A percentile compares a stretch with the other conserved stretches of the same genome.
Evolutionary conservation across 2,329 filamentous ascomycete species (phyloP).

Genomic region (Colletotrichum tropicicola): DNA sequence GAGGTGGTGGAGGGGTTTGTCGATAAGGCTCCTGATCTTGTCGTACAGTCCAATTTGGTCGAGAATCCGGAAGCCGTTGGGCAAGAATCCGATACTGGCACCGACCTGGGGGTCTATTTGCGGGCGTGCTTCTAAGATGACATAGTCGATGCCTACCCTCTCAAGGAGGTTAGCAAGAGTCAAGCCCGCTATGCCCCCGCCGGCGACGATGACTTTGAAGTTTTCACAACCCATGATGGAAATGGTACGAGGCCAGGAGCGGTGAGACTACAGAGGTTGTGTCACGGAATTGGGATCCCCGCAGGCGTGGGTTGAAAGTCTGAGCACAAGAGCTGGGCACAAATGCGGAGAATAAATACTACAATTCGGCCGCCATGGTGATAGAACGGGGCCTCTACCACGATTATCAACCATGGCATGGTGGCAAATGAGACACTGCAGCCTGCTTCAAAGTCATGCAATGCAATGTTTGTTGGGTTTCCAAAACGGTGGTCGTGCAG

Average conservation of each 20-base stretch:
- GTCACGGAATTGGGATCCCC: no score
- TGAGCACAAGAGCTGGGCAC: no score
- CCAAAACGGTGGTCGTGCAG: no score
- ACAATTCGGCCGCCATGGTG: no score
- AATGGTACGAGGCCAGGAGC: background rate
- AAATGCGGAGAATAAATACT: no score
- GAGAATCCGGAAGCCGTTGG: constrained; percentile 53
- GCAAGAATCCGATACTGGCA: constrained; percentile 53
- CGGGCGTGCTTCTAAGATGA: constrained; percentile 53
- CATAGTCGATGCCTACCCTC: constrained; percentile 53
- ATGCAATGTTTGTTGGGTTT: no score
- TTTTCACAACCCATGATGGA: background rate
- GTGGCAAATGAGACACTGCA: no score
- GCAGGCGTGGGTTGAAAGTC: no score
- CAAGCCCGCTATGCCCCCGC: constrained; percentile 18
- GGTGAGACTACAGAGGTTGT: no score
- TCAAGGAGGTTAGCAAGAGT: constrained; percentile 47
- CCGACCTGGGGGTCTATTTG: constrained; percentile 55
- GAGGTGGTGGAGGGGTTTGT: background rate
- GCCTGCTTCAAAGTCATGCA: no score
- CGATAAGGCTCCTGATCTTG: background rate
- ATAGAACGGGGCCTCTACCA: no score
- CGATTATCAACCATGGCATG: no score
- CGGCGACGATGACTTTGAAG: background rate
- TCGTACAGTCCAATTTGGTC: constrained; percentile 57